Base-by-base conservation (phyloP, 2,329 filamentous ascomycete species). In the Colletotrichum sidae region DNA sequence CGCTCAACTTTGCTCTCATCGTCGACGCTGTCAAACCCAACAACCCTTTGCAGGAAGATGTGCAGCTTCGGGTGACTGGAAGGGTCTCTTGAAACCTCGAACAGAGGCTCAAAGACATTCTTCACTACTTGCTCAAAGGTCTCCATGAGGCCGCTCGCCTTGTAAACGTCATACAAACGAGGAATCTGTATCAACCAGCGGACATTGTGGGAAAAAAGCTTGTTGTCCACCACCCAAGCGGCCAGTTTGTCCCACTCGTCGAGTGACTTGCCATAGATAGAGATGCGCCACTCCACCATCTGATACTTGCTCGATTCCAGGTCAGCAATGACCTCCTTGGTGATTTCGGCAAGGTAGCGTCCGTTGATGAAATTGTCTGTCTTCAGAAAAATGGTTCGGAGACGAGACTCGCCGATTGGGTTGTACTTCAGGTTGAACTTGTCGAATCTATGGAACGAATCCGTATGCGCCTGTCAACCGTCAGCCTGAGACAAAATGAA, bases 401-500 rank as follows among this genome's bases (percentile, higher is more conserved):
- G 82, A 60, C 96, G 90, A 47, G 96, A 98, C 79, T 99, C 96
- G 54, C 96, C 96, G 67, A 99, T 90, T 1, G 96, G 96, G 72
- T 99, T 99, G 76, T 99, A 99, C 77, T 99, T 99, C 61, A 99
- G 83, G 76, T 99, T 99, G 85, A 99, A 99, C 78, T 99, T 95
- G 83, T 99, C 96, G 76, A 99, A 99, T 4, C 96, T 92, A 79
- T 99, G 96, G 81, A 99, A 99, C 0, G 93, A 96, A 78, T 99
- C 96, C 10, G 93, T 97, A 75, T 99, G 96, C 33, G 96, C 95
- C 90, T 93, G 12, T 33, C 8, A 7, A 15, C 33, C 15, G 11
- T 47, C 13, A 45, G 42, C 13, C 8, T 45, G 25, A 4, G 4
- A 25, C 25, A 4, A 25, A 25, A 25, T 25, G 25, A 25, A 25